These are phyloP conservation scores for Stemphylium beticola DNA, from an alignment of 2,329 filamentous ascomycete genomes.

Conservation along the genomic window DNA sequence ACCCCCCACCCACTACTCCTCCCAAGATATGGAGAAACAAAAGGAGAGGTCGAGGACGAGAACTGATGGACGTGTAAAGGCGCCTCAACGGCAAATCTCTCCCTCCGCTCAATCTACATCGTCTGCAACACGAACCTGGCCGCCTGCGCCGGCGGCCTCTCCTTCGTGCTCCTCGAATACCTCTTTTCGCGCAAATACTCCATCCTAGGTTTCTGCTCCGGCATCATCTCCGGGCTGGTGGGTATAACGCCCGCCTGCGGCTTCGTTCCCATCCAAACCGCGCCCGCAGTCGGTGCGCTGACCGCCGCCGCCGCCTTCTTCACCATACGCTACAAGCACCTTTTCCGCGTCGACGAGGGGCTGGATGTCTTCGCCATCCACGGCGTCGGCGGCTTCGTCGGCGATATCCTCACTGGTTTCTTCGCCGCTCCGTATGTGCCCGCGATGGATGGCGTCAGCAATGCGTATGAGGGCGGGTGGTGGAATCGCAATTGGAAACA, in stretches of 20 bases:
- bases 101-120: slow-evolving; percentile 60
- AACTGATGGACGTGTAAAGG: slow-evolving; percentile 17
- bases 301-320: slow-evolving; percentile 58
- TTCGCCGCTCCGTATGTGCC: slow-evolving; percentile 60
- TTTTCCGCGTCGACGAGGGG: slow-evolving; percentile 63
- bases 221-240: slow-evolving; percentile 63
- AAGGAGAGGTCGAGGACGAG: too few relatives aligned
- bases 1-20: too few relatives aligned
- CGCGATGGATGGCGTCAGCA: slow-evolving; percentile 59
- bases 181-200: slow-evolving; percentile 57
- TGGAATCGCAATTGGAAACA: slow-evolving; percentile 61
- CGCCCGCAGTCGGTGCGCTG: slow-evolving; percentile 60
- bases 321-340: slow-evolving; percentile 55
- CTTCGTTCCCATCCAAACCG: slow-evolving; percentile 60
- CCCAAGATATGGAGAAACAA: too few relatives aligned
- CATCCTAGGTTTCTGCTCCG: slow-evolving; percentile 60
- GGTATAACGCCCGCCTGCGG: slow-evolving; percentile 66
- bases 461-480: slow-evolving; percentile 57
- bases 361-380: slow-evolving; percentile 67
- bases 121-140: slow-evolving; percentile 66
- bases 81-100: slow-evolving; percentile 57
- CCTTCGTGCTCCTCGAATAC: slow-evolving; percentile 63
- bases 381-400: slow-evolving; percentile 64
- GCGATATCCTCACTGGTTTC: slow-evolving; percentile 63
- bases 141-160: slow-evolving; percentile 60